Base-by-base conservation (phyloP, 192 early-diverging fungal genomes). In the Backusella morwellensis region DNA sequence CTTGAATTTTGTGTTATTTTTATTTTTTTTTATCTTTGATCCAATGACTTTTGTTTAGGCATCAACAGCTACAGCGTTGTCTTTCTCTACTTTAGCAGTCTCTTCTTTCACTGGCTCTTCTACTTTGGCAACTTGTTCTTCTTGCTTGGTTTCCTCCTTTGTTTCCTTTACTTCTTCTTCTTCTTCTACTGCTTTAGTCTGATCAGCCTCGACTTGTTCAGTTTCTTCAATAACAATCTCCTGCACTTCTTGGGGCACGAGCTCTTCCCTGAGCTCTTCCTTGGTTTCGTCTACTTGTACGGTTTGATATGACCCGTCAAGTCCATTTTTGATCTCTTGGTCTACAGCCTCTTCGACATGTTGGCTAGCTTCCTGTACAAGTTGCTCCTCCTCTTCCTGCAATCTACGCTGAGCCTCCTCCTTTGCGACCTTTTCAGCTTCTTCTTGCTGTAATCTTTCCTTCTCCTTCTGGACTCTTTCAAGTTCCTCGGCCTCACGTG, bases 371-470 rank as follows among this genome's bases (percentile, higher is more conserved):
- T 70, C 68, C 38, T 42, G n/a, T 12, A 40, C 68, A 35, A 21
- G 19, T 70, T 70, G 68, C 12, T 40, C 38, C 11, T 70, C 35
- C 42, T 72, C 70, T 32, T 72, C 70, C 15, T 47, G 26, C 32
- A 72, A 34, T 35, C 44, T 72, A 29, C 44, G 40, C 34, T 72
- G 36, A 34, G 44, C 70, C 42, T 72, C 70, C 34, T 72, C 70
- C 26, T 72, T 14, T 19, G 40, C 44, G 5, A 50, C n/a, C 34
- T 17, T 44, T 72, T 72, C 42, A 44, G 70, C 70, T 72, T 72
- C 70, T 72, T 72, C 70, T 1, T 44, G 26, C 4, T 26, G 40
- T 41, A 44, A 44, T 50, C 29, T 26, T 34, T 72, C 42, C 23
- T 44, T 26, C 50, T 72, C 70, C 6, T 42, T 32, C 2, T 29